Conservation (phyloP, 2,329 filamentous ascomycete species). For the Aspergillus brunneoviolaceus region DNA sequence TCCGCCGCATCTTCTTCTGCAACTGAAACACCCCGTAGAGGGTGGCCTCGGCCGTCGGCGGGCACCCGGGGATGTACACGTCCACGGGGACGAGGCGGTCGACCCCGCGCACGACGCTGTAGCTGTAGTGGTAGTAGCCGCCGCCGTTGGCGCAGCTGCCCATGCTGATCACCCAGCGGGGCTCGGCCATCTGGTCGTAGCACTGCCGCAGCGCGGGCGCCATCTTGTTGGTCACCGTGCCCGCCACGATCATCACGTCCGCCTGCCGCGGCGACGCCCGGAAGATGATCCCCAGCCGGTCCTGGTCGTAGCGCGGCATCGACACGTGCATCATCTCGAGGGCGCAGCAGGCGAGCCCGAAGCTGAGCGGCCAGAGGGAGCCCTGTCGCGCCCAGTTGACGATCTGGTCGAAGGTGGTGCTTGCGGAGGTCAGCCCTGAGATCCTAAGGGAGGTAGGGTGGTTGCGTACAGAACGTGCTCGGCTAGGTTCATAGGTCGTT, state of each 20-base stretch:
- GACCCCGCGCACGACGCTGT: constrained; percentile 72
- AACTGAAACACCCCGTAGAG: constrained; percentile 69
- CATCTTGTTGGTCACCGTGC: constrained; percentile 94
- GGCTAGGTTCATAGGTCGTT: neutral
- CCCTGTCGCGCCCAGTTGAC: constrained; percentile 81
- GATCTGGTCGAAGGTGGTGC: constrained; percentile 5
- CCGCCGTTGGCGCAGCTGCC: constrained; percentile 81
- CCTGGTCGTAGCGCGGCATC: constrained; percentile 84
- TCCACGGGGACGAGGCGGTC: constrained; percentile 77
- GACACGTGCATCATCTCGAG: constrained; percentile 93
- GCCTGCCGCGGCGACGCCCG: constrained; percentile 83
- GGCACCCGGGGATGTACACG: constrained; percentile 75
- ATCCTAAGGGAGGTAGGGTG: neutral
- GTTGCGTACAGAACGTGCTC: constrained; percentile 1
- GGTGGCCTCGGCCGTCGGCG: constrained; percentile 53
- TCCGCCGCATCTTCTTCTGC: constrained; percentile 69
- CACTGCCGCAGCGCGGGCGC: constrained; percentile 82
- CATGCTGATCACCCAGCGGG: constrained; percentile 84
- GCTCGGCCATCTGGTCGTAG: constrained; percentile 94
- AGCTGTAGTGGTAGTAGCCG: constrained; percentile 85
- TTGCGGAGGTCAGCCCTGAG: neutral
- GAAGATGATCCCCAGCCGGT: constrained; percentile 85
- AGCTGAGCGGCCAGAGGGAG: constrained; percentile 86
- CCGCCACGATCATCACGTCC: constrained; percentile 89
- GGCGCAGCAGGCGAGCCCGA: constrained; percentile 84